Percentiles rank a stretch among this genome's conserved stretches.
phyloP scores from a whole-genome alignment of 2,329 filamentous ascomycete genomes.

The Paramyrothecium roridum region DNA sequence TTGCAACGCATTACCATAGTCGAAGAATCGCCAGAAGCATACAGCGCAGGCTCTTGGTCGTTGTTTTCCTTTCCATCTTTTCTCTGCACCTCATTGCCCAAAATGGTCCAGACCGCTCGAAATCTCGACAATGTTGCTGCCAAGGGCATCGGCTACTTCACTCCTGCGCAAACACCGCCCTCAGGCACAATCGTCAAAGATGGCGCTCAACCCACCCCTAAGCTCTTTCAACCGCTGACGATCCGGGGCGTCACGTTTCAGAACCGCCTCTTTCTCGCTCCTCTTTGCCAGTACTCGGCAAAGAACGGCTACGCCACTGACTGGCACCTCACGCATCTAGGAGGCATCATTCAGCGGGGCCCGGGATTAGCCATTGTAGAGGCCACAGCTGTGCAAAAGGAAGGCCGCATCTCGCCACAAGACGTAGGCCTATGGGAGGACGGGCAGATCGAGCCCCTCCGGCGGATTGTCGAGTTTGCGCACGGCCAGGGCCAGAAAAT shows the following conservation, averaged over 20 bases:
- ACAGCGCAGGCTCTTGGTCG: no score
- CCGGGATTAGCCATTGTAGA: conserved; percentile 64
- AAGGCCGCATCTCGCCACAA: conserved; percentile 72
- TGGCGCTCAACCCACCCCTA: conserved; percentile 35
- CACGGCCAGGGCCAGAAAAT: conserved; percentile 59
- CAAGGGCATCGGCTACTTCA: conserved; percentile 38
- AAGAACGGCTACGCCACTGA: conserved; percentile 55
- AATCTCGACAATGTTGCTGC: conserved; percentile 19
- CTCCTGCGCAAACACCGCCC: conserved; percentile 39
- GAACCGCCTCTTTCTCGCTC: conserved; percentile 41
- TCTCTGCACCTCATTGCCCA: no score
- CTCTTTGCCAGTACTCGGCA: conserved; percentile 43
- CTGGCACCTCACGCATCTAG: conserved; percentile 72
- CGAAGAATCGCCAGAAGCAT: no score
- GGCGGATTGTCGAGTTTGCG: conserved; percentile 58
- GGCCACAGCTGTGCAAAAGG: conserved; percentile 61
- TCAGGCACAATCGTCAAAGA: conserved; percentile 28
- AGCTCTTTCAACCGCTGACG: conserved; percentile 42
- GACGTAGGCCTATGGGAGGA: conserved; percentile 70
- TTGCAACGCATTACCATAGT: no score
- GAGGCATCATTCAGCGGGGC: conserved; percentile 67
- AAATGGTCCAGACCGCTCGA: no score
- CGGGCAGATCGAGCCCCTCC: conserved; percentile 59
- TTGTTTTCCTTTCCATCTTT: no score
- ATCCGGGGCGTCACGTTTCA: conserved; percentile 39